Percentiles rank a stretch among this genome's conserved stretches.
These are phyloP conservation scores for Polyporus arcularius DNA, from an alignment of 768 basidiomycete genomes.

Conservation along the genomic window DNA sequence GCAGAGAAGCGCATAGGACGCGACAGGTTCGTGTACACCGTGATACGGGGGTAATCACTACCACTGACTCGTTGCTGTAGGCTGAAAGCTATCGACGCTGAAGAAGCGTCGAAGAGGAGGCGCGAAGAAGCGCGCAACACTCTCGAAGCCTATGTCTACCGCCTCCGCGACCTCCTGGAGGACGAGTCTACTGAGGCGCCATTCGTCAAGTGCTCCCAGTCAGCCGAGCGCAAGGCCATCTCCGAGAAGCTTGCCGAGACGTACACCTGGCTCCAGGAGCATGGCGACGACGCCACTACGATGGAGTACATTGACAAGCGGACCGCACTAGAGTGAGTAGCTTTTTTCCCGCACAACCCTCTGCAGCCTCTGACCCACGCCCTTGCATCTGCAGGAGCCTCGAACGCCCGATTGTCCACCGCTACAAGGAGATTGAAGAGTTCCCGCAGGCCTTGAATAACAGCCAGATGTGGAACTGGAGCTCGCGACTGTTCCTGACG, in stretches of 20 bases:
- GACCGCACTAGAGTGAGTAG: constrained; percentile 80
- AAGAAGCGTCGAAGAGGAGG: constrained; percentile 73
- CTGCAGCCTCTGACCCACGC: neutral
- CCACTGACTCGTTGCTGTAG: constrained; percentile 40
- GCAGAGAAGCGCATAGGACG: constrained; percentile 75
- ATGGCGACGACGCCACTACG: constrained; percentile 82
- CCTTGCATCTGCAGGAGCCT: constrained; percentile 49
- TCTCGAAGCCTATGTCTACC: constrained; percentile 93
- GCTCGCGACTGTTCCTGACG: constrained; percentile 79
- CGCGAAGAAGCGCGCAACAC: constrained; percentile 90
- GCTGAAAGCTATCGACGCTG: constrained; percentile 73
- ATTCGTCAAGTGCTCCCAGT: constrained; percentile 84
- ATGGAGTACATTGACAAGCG: constrained; percentile 74
- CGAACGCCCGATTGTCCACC: constrained; percentile 81
- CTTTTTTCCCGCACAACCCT: neutral
- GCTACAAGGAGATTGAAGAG: constrained; percentile 86
- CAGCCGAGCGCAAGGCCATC: constrained; percentile 68
- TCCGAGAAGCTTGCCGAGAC: constrained; percentile 69
- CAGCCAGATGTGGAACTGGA: constrained; percentile 88
- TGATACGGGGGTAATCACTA: no score
- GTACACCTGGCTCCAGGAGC: constrained; percentile 80
- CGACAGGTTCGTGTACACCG: constrained; percentile 53
- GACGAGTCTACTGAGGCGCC: constrained; percentile 64
- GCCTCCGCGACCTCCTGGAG: constrained; percentile 78
- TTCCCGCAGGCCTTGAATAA: constrained; percentile 83